These are phyloP conservation scores for Tylopilus cervinicoccineus DNA, from an alignment of 768 basidiomycete species.

Conservation along the genomic window DNA sequence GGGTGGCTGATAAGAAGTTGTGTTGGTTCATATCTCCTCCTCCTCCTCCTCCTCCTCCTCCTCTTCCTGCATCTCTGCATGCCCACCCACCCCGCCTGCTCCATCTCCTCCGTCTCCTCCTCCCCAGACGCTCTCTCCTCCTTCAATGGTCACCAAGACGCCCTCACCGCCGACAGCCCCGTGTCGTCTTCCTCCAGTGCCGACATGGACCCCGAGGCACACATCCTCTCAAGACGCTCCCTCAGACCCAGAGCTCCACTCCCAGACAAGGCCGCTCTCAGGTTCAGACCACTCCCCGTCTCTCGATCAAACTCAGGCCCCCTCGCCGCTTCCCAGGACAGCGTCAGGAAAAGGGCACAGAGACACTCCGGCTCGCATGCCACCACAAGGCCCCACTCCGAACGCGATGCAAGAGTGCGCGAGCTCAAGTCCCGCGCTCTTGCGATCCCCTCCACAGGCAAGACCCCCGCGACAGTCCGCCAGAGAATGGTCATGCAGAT, in stretches of 20 bases:
- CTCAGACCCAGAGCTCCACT: conserved; percentile 21
- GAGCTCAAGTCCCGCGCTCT: conserved; percentile 30
- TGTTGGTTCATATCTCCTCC: conserved; percentile 3
- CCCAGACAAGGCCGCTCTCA: conserved; percentile 25
- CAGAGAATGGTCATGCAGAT: conserved; percentile 58
- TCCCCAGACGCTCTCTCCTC: conserved; percentile 29
- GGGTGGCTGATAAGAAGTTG: background rate
- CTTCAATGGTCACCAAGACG: conserved; percentile 30
- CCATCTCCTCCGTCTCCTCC: conserved; percentile 22
- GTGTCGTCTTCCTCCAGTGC: conserved; percentile 31
- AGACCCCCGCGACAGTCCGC: conserved; percentile 49
- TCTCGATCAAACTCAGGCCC: conserved; percentile 24
- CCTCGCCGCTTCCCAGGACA: conserved; percentile 26
- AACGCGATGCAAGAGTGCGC: conserved; percentile 30
- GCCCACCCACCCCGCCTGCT: conserved; percentile 11
- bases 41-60: conserved; percentile 20
- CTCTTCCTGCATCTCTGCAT: conserved; percentile 17
- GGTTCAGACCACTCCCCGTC: conserved; percentile 21
- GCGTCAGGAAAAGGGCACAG: conserved; percentile 24
- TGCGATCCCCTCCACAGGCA: conserved; percentile 32
- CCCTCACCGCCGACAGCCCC: conserved; percentile 27
- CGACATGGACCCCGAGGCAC: conserved; percentile 29
- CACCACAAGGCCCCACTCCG: conserved; percentile 21
- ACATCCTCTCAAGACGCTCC: conserved; percentile 20
- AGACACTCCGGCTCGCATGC: conserved; percentile 20